These are phyloP conservation scores for Camelina sativa DNA, from an alignment of 345 rosid genomes.

Conservation along the genomic window DNA sequence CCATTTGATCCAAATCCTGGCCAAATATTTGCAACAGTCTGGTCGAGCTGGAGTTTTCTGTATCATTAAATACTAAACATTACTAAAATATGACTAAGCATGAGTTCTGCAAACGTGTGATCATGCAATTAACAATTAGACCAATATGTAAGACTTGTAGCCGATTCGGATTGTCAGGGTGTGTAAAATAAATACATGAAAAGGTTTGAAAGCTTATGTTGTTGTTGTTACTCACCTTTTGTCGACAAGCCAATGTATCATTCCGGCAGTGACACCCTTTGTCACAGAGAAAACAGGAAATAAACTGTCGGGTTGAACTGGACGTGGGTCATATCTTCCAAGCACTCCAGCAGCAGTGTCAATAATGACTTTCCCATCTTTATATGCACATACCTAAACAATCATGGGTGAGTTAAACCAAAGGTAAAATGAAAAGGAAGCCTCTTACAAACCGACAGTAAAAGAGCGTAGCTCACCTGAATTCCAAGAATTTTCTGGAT, in stretches of 20 bases:
- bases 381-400: conserved; percentile 89
- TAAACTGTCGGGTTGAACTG: conserved; percentile 91
- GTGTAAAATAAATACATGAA: conserved; percentile 20
- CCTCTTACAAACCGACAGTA: conserved; percentile 25
- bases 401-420: conserved; percentile 16
- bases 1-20: conserved; percentile 78
- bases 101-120: conserved; percentile 20
- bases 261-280: conserved; percentile 94
- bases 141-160: conserved; percentile 8
- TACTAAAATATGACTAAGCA: conserved; percentile 23
- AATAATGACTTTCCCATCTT: conserved; percentile 89
- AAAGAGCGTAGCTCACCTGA: conserved; percentile 59
- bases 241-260: conserved; percentile 93
- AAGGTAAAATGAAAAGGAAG: conserved; percentile 7
- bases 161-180: background rate
- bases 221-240: conserved; percentile 59
- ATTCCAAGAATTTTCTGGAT: conserved; percentile 81
- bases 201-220: conserved; percentile 18
- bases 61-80: conserved; percentile 39
- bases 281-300: conserved; percentile 90
- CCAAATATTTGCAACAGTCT: conserved; percentile 79
- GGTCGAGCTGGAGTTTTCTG: conserved; percentile 85
- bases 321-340: conserved; percentile 97
- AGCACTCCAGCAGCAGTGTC: conserved; percentile 98
- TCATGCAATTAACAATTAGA: conserved; percentile 28